A percentile compares a stretch with the other conserved stretches of the same genome.
phyloP scores from a whole-genome alignment of 2,329 filamentous ascomycete species.

The Biscogniauxia sp. region DNA sequence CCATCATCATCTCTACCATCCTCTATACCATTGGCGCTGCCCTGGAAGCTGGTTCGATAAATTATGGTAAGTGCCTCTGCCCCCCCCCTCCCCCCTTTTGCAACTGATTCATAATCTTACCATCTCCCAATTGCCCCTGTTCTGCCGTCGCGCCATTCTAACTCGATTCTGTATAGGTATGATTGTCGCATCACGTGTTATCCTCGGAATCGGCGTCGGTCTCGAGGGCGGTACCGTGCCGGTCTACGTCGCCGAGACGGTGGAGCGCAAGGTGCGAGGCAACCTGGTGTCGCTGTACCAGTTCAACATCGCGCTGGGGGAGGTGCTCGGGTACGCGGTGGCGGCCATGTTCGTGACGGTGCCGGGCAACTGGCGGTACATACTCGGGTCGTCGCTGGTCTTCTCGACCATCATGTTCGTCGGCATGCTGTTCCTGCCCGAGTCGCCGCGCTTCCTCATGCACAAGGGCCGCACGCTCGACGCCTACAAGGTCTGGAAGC shows the following conservation, averaged over 20 bases:
- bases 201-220: slow-evolving; percentile 69
- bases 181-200: slow-evolving; percentile 66
- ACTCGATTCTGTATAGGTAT: slow-evolving; percentile 42
- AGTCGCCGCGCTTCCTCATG: slow-evolving; percentile 67
- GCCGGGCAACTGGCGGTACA: slow-evolving; percentile 69
- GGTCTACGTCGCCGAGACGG: slow-evolving; percentile 72
- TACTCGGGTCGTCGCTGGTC: slow-evolving; percentile 68
- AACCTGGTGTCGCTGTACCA: slow-evolving; percentile 74
- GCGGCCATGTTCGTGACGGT: slow-evolving; percentile 72
- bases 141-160: neutral
- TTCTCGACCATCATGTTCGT: slow-evolving; percentile 63
- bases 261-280: slow-evolving; percentile 64
- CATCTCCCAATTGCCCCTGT: too few relatives aligned
- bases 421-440: slow-evolving; percentile 71
- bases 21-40: slow-evolving; percentile 70
- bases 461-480: slow-evolving; percentile 61
- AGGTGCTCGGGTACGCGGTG: slow-evolving; percentile 70
- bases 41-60: slow-evolving; percentile 64
- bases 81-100: neutral
- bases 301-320: slow-evolving; percentile 72
- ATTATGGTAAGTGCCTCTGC: slow-evolving; percentile 47
- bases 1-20: slow-evolving; percentile 67
- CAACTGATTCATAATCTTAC: neutral
- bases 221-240: slow-evolving; percentile 73
- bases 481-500: slow-evolving; percentile 69